phyloP scores from a whole-genome alignment of 75 land plant genomes.

The Isoetes taiwanensis region DNA sequence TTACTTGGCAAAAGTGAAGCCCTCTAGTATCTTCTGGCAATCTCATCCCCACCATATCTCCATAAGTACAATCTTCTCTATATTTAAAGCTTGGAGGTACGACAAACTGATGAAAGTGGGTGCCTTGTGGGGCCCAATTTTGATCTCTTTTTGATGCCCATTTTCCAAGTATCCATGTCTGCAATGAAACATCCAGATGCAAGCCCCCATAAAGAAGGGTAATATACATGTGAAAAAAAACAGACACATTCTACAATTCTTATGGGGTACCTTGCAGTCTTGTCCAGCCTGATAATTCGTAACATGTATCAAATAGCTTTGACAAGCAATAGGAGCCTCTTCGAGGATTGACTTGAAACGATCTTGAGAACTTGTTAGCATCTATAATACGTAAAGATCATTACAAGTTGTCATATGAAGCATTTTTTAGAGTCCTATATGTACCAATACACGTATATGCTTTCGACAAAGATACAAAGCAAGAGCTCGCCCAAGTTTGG shows the following conservation, averaged over 20 bases:
- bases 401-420: no score
- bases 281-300: slow-evolving; percentile 31
- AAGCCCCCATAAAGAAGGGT: no score
- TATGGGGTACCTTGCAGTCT: slow-evolving; percentile 16
- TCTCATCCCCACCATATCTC: slow-evolving; percentile 15
- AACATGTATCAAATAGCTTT: slow-evolving; percentile 18
- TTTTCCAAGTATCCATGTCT: slow-evolving; percentile 37
- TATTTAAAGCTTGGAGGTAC: slow-evolving; percentile 17
- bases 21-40: slow-evolving; percentile 58
- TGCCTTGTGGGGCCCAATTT: slow-evolving; percentile 33
- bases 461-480: slow-evolving; percentile 28
- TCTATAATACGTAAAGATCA: slow-evolving; percentile 12
- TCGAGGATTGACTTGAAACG: slow-evolving; percentile 16
- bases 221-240: no score
- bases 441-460: slow-evolving; percentile 29
- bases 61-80: slow-evolving; percentile 27
- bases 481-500: slow-evolving; percentile 34
- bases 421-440: no score
- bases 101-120: slow-evolving; percentile 32
- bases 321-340: slow-evolving; percentile 16
- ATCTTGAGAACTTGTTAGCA: slow-evolving; percentile 27
- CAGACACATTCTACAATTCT: no score
- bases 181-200: no score
- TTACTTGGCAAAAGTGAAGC: slow-evolving; percentile 66
- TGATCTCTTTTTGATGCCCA: slow-evolving; percentile 29